Conservation (phyloP, 768 basidiomycete species). For the Trametes cubensis region DNA sequence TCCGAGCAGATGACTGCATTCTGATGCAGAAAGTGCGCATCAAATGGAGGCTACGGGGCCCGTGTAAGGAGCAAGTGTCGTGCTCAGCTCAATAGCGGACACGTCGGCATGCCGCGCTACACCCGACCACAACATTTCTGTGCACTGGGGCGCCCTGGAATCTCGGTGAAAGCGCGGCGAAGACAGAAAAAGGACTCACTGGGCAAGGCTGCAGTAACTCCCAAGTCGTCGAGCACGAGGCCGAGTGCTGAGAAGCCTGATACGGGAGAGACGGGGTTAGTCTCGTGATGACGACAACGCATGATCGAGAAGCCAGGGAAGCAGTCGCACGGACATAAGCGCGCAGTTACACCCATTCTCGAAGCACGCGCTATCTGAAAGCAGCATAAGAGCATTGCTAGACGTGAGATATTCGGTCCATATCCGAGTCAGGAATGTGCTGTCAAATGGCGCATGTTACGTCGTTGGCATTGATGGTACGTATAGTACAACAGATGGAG, state of each 20-base stretch:
- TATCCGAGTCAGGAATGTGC: background rate
- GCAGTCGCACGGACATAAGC: conserved; percentile 9
- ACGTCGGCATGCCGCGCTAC: conserved; percentile 1
- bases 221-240: conserved; percentile 2
- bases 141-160: background rate
- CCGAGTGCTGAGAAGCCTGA: conserved; percentile 15
- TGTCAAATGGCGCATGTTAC: background rate
- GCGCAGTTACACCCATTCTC: background rate
- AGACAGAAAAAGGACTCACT: background rate
- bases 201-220: background rate
- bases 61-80: background rate
- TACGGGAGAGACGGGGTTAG: conserved; percentile 6
- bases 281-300: conserved; percentile 20
- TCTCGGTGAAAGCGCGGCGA: conserved; percentile 21
- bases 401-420: conserved; percentile 8
- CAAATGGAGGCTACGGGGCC: background rate
- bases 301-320: conserved; percentile 19
- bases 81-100: background rate
- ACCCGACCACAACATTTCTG: conserved; percentile 2
- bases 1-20: conserved; percentile 6
- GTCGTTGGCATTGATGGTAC: background rate
- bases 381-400: conserved; percentile 14
- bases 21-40: conserved; percentile 16
- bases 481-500: background rate
- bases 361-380: conserved; percentile 14